Evolutionary conservation across 768 basidiomycete species (phyloP).

Genomic region (Russula abietina): DNA sequence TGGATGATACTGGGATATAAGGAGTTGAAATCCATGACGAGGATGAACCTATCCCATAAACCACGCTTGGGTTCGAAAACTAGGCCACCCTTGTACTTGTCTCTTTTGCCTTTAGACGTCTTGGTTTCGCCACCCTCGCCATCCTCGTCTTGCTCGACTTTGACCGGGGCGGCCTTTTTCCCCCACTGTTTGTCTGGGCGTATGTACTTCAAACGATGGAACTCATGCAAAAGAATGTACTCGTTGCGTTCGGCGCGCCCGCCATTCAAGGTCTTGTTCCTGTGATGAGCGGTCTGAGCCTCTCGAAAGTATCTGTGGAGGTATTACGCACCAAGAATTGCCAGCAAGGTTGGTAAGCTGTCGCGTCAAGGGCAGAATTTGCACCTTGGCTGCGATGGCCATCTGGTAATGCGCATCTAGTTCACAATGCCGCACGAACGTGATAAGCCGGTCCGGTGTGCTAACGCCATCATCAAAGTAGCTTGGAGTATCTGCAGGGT

Average conservation of each 20-base stretch:
- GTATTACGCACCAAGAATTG: slow-evolving; percentile 75
- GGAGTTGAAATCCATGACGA: slow-evolving; percentile 99
- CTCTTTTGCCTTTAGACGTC: slow-evolving; percentile 61
- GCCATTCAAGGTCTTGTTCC: slow-evolving; percentile 96
- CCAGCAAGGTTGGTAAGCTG: slow-evolving; percentile 95
- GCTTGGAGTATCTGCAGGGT: slow-evolving; percentile 87
- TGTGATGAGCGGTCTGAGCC: slow-evolving; percentile 30
- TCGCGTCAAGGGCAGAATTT: slow-evolving; percentile 85
- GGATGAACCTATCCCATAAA: slow-evolving; percentile 92
- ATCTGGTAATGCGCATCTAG: slow-evolving; percentile 95
- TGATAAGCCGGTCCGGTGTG: slow-evolving; percentile 70
- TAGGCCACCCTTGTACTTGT: slow-evolving; percentile 98
- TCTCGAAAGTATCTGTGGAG: neutral
- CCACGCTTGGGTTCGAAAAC: slow-evolving; percentile 96
- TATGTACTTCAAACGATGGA: slow-evolving; percentile 92
- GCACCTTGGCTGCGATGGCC: slow-evolving; percentile 92
- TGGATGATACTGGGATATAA: slow-evolving; percentile 99
- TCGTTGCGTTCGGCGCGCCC: slow-evolving; percentile 98
- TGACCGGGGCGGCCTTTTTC: slow-evolving; percentile 57
- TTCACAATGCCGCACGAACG: slow-evolving; percentile 90
- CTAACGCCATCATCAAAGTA: slow-evolving; percentile 83
- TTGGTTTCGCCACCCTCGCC: slow-evolving; percentile 39
- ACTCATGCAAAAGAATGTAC: slow-evolving; percentile 97
- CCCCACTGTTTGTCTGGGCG: slow-evolving; percentile 92
- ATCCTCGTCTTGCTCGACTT: slow-evolving; percentile 50